Evolutionary conservation across 2,329 filamentous ascomycete genomes (phyloP).

Genomic region (Talaromyces piceae): DNA sequence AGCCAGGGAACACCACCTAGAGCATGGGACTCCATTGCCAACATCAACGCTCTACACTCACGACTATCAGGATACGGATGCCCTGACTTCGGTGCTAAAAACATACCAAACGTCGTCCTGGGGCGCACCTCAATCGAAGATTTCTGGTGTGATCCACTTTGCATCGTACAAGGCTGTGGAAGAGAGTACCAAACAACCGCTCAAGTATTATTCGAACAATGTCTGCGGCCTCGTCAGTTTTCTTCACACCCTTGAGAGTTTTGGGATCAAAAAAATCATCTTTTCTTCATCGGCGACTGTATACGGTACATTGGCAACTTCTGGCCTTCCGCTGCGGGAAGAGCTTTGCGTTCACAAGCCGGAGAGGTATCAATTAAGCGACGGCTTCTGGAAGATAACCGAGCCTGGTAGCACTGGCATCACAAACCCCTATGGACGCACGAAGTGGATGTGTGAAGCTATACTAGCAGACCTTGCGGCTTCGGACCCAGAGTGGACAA

Average conservation of each 20-base stretch:
- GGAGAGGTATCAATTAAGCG: slow-evolving; percentile 38
- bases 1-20: slow-evolving; percentile 29
- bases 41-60: slow-evolving; percentile 40
- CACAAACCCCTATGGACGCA: slow-evolving; percentile 59
- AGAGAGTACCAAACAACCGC: slow-evolving; percentile 53
- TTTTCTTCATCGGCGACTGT: slow-evolving; percentile 63
- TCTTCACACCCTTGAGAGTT: slow-evolving; percentile 49
- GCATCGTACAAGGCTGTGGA: slow-evolving; percentile 60
- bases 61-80: slow-evolving; percentile 40
- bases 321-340: slow-evolving; percentile 47
- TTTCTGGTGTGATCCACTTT: slow-evolving; percentile 61
- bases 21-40: slow-evolving; percentile 36
- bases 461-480: slow-evolving; percentile 56
- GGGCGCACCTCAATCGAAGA: slow-evolving; percentile 40
- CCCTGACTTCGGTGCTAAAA: slow-evolving; percentile 38
- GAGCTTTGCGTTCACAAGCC: slow-evolving; percentile 49
- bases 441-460: slow-evolving; percentile 62
- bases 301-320: slow-evolving; percentile 51
- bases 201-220: slow-evolving; percentile 63
- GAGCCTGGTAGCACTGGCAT: slow-evolving; percentile 49
- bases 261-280: slow-evolving; percentile 58
- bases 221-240: slow-evolving; percentile 57
- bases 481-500: slow-evolving; percentile 55
- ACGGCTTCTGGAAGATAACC: slow-evolving; percentile 36
- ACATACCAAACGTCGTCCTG: slow-evolving; percentile 32